Evolutionary conservation across 306 rosid genomes (phyloP).

Genomic region (Vicia sativa): DNA sequence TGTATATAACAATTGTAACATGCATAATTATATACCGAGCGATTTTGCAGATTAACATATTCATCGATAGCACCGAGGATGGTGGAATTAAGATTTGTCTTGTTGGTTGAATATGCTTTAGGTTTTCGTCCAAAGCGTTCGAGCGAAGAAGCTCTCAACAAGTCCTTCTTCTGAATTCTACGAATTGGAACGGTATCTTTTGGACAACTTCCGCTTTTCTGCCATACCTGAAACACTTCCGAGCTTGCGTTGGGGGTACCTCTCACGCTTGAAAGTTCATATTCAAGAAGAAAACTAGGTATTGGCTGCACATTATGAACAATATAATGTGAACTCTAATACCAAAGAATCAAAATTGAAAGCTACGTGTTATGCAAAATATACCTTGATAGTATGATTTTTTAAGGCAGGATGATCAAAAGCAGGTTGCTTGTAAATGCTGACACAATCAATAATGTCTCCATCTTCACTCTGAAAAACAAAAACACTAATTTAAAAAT

Average conservation of each 20-base stretch:
- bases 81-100: not conserved
- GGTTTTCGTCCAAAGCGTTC: conserved; percentile 52
- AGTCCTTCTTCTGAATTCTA: conserved; percentile 49
- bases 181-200: conserved; percentile 65
- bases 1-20: not conserved
- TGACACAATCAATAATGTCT: conserved; percentile 60
- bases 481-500: no score
- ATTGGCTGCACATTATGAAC: conserved; percentile 40
- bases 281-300: conserved; percentile 37
- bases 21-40: conserved; percentile 43
- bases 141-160: conserved; percentile 47
- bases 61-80: not conserved
- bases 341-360: no score
- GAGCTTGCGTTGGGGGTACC: not conserved
- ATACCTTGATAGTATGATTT: conserved; percentile 58
- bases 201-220: conserved; percentile 69
- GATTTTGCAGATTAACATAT: conserved; percentile 20
- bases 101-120: not conserved
- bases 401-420: conserved; percentile 61
- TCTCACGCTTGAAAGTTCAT: conserved; percentile 16
- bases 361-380: not conserved
- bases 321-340: no score
- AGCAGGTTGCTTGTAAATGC: conserved; percentile 58
- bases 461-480: conserved; percentile 59
- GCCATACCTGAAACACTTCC: conserved; percentile 57